Percentiles rank a stretch among this genome's conserved stretches.
Evolutionary conservation across 805 yeast species (phyloP).

Genomic region (Saturnispora dispora): DNA sequence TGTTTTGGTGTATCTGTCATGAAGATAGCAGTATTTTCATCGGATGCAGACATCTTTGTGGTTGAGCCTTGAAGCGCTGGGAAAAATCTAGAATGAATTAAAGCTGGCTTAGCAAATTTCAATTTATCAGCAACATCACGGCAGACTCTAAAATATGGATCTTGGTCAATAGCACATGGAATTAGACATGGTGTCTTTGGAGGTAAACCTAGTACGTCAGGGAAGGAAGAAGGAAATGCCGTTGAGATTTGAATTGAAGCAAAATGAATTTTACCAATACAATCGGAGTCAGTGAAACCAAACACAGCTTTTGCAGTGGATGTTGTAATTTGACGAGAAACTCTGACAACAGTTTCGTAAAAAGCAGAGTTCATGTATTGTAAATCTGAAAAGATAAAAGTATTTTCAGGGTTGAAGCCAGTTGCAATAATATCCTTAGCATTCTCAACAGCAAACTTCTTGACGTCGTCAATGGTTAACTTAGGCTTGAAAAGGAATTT

Average conservation of each 20-base stretch:
- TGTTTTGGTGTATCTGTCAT: conserved; percentile 92
- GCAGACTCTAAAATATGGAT: conserved; percentile 95
- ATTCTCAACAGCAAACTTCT: conserved; percentile 67
- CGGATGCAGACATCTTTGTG: conserved; percentile 95
- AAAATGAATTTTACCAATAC: conserved; percentile 90
- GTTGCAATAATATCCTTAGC: conserved; percentile 89
- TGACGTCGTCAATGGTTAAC: conserved; percentile 82
- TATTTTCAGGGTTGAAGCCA: conserved; percentile 90
- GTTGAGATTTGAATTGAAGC: conserved; percentile 95
- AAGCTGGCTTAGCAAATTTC: conserved; percentile 81
- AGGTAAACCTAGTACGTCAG: conserved; percentile 80
- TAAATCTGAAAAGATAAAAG: conserved; percentile 89
- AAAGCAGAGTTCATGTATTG: conserved; percentile 89
- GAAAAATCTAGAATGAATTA: conserved; percentile 91
- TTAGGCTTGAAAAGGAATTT: conserved; percentile 90
- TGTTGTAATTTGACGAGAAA: conserved; percentile 89
- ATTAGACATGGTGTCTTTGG: conserved; percentile 90
- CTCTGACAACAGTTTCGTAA: conserved; percentile 88
- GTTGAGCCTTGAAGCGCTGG: conserved; percentile 97
- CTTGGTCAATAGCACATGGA: conserved; percentile 99
- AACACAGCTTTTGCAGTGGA: conserved; percentile 97
- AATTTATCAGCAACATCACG: conserved; percentile 95
- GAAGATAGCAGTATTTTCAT: conserved; percentile 82
- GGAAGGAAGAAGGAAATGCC: conserved; percentile 93
- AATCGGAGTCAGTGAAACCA: conserved; percentile 90